phyloP scores from a whole-genome alignment of 2,329 filamentous ascomycete species.

The Trichothecium sympodiale region DNA sequence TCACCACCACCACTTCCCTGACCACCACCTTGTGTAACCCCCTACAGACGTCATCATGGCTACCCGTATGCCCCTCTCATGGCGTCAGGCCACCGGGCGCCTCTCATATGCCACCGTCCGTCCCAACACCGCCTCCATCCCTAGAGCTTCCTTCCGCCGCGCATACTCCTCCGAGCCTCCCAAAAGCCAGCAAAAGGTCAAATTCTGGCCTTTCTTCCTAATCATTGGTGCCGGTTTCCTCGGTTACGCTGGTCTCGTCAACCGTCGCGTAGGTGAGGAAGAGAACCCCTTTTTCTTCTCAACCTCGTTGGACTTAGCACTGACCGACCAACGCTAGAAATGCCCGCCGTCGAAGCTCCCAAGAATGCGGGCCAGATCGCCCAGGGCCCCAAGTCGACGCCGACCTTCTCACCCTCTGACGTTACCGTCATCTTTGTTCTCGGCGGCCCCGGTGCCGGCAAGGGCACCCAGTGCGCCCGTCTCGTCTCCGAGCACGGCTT shows the following conservation, averaged over 20 bases:
- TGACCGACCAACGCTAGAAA: constrained; percentile 16
- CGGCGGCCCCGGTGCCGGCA: constrained; percentile 88
- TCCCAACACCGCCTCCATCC: constrained; percentile 3
- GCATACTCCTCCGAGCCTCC: constrained; percentile 33
- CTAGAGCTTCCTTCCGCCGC: constrained; percentile 11
- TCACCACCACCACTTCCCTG: too few species aligned
- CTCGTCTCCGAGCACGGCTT: constrained; percentile 84
- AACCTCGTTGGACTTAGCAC: neutral
- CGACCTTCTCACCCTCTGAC: constrained; percentile 63
- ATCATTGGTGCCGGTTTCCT: constrained; percentile 36
- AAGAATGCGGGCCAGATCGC: constrained; percentile 30
- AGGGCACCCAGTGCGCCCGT: constrained; percentile 88
- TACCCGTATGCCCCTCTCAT: constrained; percentile 17
- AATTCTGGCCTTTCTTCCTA: constrained; percentile 47
- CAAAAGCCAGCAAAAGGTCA: constrained; percentile 26
- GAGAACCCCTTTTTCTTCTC: neutral
- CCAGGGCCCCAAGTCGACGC: constrained; percentile 41
- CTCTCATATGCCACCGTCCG: constrained; percentile 4
- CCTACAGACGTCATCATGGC: constrained; percentile 14
- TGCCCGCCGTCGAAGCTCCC: constrained; percentile 25
- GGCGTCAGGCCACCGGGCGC: constrained; percentile 11
- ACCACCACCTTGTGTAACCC: too few species aligned
- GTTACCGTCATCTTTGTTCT: constrained; percentile 96
- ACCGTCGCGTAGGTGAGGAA: constrained; percentile 36
- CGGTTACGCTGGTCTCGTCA: constrained; percentile 39